Conservation (phyloP, 2,329 filamentous ascomycete genomes). For the Blastomyces gilchristii region DNA sequence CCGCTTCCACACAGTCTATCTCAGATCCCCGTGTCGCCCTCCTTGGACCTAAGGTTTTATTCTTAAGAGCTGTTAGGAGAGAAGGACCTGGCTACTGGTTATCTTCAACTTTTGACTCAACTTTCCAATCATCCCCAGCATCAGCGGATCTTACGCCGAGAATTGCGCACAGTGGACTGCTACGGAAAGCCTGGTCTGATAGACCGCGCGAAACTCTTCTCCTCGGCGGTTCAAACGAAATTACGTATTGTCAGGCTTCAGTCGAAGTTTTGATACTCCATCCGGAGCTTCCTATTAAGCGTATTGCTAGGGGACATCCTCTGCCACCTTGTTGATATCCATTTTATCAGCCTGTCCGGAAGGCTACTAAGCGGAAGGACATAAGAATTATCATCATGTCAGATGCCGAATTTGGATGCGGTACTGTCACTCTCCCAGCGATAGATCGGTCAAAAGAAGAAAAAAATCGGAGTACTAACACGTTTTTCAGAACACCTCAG, state of each 20-base stretch:
- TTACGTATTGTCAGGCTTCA: not conserved
- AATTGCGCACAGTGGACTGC: not conserved
- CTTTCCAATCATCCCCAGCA: not conserved
- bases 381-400: not conserved
- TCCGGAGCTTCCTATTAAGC: not conserved
- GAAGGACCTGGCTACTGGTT: not conserved
- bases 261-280: not conserved
- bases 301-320: not conserved
- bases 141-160: not conserved
- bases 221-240: not conserved
- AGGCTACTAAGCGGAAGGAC: not conserved
- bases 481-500: conserved; percentile 30
- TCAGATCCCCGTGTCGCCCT: not conserved
- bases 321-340: not conserved
- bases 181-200: not conserved
- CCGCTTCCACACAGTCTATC: not conserved
- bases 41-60: not conserved
- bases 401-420: conserved; percentile 10
- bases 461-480: conserved; percentile 4
- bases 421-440: conserved; percentile 3
- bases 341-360: not conserved
- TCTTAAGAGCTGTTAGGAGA: not conserved
- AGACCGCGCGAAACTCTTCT: not conserved
- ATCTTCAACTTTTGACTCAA: not conserved
- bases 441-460: conserved; percentile 2